These are phyloP conservation scores for Kregervanrija pseudodelftensis DNA, from an alignment of 805 yeast genomes.

Conservation along the genomic window DNA sequence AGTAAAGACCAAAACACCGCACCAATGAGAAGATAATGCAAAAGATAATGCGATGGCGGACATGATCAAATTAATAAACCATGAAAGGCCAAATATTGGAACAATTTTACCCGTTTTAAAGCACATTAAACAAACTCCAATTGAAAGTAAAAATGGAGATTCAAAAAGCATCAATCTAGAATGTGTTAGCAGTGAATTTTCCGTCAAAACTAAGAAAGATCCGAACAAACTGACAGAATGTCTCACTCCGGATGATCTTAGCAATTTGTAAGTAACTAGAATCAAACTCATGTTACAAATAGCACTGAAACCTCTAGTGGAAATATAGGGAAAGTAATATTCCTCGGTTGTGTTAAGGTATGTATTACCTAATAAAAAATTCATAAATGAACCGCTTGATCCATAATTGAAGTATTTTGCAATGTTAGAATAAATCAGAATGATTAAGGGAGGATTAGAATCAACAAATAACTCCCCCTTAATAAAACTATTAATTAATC, in stretches of 20 bases:
- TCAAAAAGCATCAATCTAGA: slow-evolving; percentile 47
- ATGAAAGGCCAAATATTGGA: slow-evolving; percentile 37
- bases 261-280: slow-evolving; percentile 44
- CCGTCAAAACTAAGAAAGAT: slow-evolving; percentile 46
- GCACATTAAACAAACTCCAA: slow-evolving; percentile 36
- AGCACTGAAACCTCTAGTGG: slow-evolving; percentile 53
- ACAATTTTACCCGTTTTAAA: slow-evolving; percentile 21
- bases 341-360: slow-evolving; percentile 2
- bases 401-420: slow-evolving; percentile 57
- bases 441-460: slow-evolving; percentile 75
- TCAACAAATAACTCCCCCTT: slow-evolving; percentile 61
- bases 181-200: slow-evolving; percentile 58
- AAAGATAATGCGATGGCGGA: slow-evolving; percentile 48
- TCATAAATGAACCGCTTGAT: slow-evolving; percentile 3
- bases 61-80: slow-evolving; percentile 45
- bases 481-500: slow-evolving; percentile 75
- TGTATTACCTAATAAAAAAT: slow-evolving; percentile 1
- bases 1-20: slow-evolving; percentile 52
- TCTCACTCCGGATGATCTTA: slow-evolving; percentile 51
- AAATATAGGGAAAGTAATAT: slow-evolving; percentile 37
- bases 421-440: slow-evolving; percentile 61
- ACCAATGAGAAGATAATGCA: slow-evolving; percentile 56
- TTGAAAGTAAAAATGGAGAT: slow-evolving; percentile 37
- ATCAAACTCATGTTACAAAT: slow-evolving; percentile 47
- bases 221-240: slow-evolving; percentile 44